Conservation (phyloP, 352 stramenopile species). For the Globisporangium spiculum region DNA sequence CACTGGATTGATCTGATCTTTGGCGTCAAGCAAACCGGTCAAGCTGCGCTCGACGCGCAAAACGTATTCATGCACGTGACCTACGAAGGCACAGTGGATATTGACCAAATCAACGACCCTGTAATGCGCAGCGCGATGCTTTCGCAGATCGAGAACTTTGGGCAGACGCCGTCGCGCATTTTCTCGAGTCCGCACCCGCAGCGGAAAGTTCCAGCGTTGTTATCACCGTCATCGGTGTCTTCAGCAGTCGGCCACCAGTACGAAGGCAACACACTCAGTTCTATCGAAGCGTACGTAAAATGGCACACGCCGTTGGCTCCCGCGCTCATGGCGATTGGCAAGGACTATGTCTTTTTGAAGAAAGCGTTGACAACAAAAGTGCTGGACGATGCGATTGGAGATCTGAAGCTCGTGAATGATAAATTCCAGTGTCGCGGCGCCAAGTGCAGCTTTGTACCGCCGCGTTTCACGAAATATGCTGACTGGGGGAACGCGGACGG, state of each 20-base stretch:
- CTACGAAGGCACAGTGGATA: constrained; percentile 78
- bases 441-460: constrained; percentile 56
- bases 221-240: constrained; percentile 9
- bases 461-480: constrained; percentile 71
- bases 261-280: constrained; percentile 54
- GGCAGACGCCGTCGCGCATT: constrained; percentile 80
- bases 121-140: constrained; percentile 91
- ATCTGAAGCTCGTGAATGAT: constrained; percentile 56
- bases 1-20: constrained; percentile 99
- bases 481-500: constrained; percentile 55
- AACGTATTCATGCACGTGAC: constrained; percentile 92
- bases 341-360: constrained; percentile 75
- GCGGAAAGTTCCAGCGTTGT: constrained; percentile 46
- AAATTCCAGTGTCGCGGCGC: constrained; percentile 54
- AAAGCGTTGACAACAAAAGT: constrained; percentile 41
- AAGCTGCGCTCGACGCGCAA: constrained; percentile 87
- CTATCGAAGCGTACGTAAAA: constrained; percentile 70
- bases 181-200: constrained; percentile 68
- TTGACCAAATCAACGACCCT: constrained; percentile 81
- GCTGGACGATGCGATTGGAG: constrained; percentile 42
- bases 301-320: constrained; percentile 72
- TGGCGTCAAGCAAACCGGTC: constrained; percentile 93
- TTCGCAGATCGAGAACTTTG: constrained; percentile 91
- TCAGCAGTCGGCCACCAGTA: constrained; percentile 36
- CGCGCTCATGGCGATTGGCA: constrained; percentile 65